Evolutionary conservation across 2,329 filamentous ascomycete species (phyloP).

Genomic region (Lachnellula subtilissima): DNA sequence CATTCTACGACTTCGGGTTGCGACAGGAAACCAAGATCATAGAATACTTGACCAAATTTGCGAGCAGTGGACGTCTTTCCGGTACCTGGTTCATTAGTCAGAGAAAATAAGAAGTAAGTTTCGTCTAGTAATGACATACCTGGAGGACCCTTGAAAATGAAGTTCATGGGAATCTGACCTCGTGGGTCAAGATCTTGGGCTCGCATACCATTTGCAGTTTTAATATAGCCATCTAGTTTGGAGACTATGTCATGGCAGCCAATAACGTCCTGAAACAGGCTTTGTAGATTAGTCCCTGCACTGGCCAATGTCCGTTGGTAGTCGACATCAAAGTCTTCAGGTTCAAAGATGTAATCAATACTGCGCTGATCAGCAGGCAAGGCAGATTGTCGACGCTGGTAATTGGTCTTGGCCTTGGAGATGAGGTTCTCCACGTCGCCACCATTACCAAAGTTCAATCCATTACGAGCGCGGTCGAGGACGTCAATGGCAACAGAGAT

Average conservation of each 20-base stretch:
- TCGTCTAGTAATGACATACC: constrained; percentile 59
- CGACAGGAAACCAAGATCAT: constrained; percentile 66
- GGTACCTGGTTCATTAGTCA: constrained; percentile 42
- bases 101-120: constrained; percentile 35
- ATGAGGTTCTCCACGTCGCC: constrained; percentile 68
- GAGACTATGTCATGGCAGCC: constrained; percentile 47
- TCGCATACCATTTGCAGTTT: constrained; percentile 41
- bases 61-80: constrained; percentile 69
- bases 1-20: constrained; percentile 57
- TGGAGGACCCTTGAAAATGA: constrained; percentile 52
- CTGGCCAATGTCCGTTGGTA: constrained; percentile 39
- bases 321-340: constrained; percentile 48
- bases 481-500: constrained; percentile 53
- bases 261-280: constrained; percentile 46
- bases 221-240: constrained; percentile 45
- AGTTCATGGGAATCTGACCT: constrained; percentile 51
- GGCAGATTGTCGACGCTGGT: constrained; percentile 22
- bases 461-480: constrained; percentile 56
- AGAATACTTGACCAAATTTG: constrained; percentile 73
- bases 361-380: constrained; percentile 10
- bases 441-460: constrained; percentile 66
- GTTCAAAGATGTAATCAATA: constrained; percentile 24
- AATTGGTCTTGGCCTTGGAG: constrained; percentile 44
- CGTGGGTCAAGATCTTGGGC: constrained; percentile 43
- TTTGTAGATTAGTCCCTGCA: constrained; percentile 38